Base-by-base conservation (phyloP, 179 eudicot genomes). In the Beta lomatogona region DNA sequence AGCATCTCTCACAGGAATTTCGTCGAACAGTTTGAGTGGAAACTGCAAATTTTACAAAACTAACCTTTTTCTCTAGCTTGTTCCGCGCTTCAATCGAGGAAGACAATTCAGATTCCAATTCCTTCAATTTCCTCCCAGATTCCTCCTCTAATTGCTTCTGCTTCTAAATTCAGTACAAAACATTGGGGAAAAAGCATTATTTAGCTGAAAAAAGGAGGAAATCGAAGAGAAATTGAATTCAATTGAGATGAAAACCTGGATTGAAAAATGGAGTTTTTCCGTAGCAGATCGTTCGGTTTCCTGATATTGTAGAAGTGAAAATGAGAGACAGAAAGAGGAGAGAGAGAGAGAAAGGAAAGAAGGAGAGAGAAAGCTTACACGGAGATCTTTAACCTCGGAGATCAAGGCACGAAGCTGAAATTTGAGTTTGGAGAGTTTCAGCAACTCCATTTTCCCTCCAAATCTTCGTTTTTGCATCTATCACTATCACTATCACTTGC, bases 381-480 rank as follows among this genome's bases (percentile, higher is more conserved):
- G 88, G 79, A 89, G 92, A 71, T 88, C 80, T 72, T 82, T 81
- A 76, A 83, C 77, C 73, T 89, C 88, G 67, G 89, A 66, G 55
- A 88, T 81, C 71, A 91, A 89, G 89, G 90, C 78, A 54, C 83
- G 88, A 61, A 90, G 94, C 28, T 89, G 87, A 57, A 89, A 82
- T 85, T 85, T 90, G 85, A 88, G 81, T 75, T 84, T 89, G 10
- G 92, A 89, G 50, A 90, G 75, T 70, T 87, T 88, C 54, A 87
- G 76, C 64, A 88, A 45, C 89, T 88, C 92, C 94, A 89, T 91
- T 87, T 84, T 82, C 83, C 91, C 86, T 80, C 90, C 83, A 80
- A 79, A 25, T 60, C 3, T 71, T 73, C 46, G 19, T 55, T 57
- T 22, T 13, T 70, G 71, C 80, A 41, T 70, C 6, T 9, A 61